These are phyloP conservation scores for Pseudopyricularia javanii DNA, from an alignment of 2,329 filamentous ascomycete species.

Conservation along the genomic window DNA sequence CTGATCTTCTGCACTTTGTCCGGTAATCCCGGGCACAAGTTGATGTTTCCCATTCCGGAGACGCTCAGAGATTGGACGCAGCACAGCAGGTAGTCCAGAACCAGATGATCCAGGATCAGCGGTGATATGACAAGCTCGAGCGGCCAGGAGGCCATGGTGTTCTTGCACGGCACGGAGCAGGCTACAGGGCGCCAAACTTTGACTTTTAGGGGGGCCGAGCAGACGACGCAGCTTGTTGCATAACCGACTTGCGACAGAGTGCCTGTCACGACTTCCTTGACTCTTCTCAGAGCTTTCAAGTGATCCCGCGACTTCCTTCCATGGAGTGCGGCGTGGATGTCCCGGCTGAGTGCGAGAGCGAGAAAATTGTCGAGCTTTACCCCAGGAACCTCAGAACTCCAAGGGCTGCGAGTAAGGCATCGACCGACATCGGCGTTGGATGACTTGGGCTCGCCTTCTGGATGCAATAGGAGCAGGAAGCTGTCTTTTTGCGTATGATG, in stretches of 20 bases:
- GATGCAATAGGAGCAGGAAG: not conserved
- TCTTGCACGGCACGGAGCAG: not conserved
- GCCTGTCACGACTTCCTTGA: not conserved
- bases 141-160: not conserved
- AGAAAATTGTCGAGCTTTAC: not conserved
- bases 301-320: too few species aligned
- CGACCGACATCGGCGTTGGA: too few species aligned
- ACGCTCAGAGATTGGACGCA: not conserved
- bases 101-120: slow-evolving; percentile 1
- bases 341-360: not conserved
- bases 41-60: not conserved
- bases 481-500: not conserved
- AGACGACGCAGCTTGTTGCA: not conserved
- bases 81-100: not conserved
- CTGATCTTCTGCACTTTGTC: not conserved
- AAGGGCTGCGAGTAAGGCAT: not conserved
- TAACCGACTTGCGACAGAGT: not conserved
- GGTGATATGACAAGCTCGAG: slow-evolving; percentile 1
- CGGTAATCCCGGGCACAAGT: not conserved
- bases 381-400: not conserved
- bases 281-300: not conserved
- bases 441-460: not conserved
- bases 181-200: not conserved
- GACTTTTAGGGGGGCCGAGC: not conserved
- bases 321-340: not conserved